These are phyloP conservation scores for Piloderma croceum DNA, from an alignment of 768 basidiomycete genomes.

Conservation along the genomic window DNA sequence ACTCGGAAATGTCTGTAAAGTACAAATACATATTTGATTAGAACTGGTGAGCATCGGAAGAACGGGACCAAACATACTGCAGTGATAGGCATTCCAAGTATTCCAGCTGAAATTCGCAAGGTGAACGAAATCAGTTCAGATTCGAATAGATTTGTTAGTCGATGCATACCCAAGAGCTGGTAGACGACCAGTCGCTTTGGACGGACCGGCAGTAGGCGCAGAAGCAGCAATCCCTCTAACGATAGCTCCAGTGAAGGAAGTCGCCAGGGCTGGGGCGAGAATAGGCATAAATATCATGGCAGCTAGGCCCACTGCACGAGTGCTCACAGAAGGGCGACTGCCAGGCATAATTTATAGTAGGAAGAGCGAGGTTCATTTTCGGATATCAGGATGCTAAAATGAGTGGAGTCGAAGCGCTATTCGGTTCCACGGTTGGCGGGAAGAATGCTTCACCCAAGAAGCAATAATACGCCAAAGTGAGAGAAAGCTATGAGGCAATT, in stretches of 20 bases:
- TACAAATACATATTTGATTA: conserved; percentile 2
- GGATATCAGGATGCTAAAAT: too few relatives aligned
- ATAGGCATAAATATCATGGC: conserved; percentile 7
- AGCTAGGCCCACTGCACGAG: too few relatives aligned
- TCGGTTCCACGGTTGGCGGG: too few relatives aligned
- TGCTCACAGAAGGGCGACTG: too few relatives aligned
- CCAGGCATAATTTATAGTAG: too few relatives aligned
- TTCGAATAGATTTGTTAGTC: neutral
- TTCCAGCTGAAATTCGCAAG: conserved; percentile 38
- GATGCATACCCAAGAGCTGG: conserved; percentile 41
- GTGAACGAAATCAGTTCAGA: conserved; percentile 1
- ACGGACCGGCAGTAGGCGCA: conserved; percentile 38
- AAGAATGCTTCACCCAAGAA: too few relatives aligned
- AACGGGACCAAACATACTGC: conserved; percentile 22
- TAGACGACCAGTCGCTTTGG: conserved; percentile 34
- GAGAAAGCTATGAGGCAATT: too few relatives aligned
- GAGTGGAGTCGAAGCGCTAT: too few relatives aligned
- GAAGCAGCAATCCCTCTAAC: conserved; percentile 27
- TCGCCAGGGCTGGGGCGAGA: conserved; percentile 8
- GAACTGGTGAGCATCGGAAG: neutral
- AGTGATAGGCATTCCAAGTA: conserved; percentile 46
- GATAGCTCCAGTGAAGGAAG: conserved; percentile 16
- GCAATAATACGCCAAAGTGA: too few relatives aligned
- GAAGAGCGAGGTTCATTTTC: too few relatives aligned
- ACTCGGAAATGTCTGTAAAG: conserved; percentile 36